These are phyloP conservation scores for Pleurotus citrinopileatus DNA, from an alignment of 768 basidiomycete genomes.

Conservation along the genomic window DNA sequence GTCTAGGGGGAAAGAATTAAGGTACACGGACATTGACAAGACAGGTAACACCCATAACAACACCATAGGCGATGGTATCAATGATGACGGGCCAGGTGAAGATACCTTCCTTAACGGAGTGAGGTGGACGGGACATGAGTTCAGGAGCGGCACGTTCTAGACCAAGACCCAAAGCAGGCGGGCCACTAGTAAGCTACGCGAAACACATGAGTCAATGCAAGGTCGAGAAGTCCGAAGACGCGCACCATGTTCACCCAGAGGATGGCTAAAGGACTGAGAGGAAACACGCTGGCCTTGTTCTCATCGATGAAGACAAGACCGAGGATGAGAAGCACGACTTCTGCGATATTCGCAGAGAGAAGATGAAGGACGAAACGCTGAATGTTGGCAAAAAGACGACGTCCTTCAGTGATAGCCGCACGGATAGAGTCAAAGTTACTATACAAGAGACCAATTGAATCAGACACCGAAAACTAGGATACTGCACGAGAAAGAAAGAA, in stretches of 20 bases:
- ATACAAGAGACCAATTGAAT: background rate
- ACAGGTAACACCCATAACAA: constrained; percentile 32
- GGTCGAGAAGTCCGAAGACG: background rate
- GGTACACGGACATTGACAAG: constrained; percentile 26
- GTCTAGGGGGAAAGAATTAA: background rate
- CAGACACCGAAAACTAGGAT: no score
- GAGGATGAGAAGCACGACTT: constrained; percentile 51
- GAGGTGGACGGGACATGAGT: constrained; percentile 47
- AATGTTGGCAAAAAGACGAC: constrained; percentile 55
- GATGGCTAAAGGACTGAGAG: constrained; percentile 49
- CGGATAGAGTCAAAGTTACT: constrained; percentile 60
- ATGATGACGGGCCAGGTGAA: constrained; percentile 37
- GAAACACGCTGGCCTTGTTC: constrained; percentile 47
- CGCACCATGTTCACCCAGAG: constrained; percentile 51
- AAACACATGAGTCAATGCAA: background rate
- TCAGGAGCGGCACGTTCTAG: constrained; percentile 45
- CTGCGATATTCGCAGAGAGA: constrained; percentile 49
- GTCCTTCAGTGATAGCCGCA: constrained; percentile 53
- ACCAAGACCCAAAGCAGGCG: constrained; percentile 56
- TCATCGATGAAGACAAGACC: constrained; percentile 58
- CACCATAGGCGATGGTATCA: constrained; percentile 32
- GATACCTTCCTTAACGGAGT: constrained; percentile 31
- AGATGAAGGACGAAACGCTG: constrained; percentile 55
- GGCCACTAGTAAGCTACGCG: constrained; percentile 37
- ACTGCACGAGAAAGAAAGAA: constrained; percentile 61